Conservation (phyloP, 169 alveolate genomes). For the Cystoisospora suis region DNA sequence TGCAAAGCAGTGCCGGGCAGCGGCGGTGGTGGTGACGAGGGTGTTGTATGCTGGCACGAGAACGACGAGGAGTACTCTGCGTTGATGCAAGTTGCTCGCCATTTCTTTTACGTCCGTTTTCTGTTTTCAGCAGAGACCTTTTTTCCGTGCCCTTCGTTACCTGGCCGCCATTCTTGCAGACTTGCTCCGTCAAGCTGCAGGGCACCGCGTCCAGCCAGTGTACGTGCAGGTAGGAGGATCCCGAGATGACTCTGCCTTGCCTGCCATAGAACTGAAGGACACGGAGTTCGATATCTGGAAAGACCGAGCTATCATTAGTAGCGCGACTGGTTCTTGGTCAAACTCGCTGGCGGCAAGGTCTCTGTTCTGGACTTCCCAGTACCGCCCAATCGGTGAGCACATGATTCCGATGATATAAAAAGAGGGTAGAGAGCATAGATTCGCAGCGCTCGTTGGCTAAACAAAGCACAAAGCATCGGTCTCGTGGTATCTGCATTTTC, state of each 20-base stretch:
- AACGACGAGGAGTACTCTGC: too few species aligned
- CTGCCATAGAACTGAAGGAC: background rate
- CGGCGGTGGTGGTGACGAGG: too few species aligned
- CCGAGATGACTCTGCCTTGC: background rate
- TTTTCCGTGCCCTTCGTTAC: slow-evolving; percentile 7
- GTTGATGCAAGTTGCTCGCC: too few species aligned
- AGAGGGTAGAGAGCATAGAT: too few species aligned
- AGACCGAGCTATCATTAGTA: background rate
- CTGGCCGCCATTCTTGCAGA: slow-evolving; percentile 9
- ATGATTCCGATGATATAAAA: too few species aligned
- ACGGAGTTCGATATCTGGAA: background rate
- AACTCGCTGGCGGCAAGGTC: slow-evolving; percentile 12
- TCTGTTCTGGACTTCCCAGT: background rate
- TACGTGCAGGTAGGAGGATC: background rate
- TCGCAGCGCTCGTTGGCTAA: too few species aligned
- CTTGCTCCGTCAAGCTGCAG: background rate
- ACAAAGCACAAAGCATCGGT: too few species aligned
- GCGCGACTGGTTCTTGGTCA: background rate
- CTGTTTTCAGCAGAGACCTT: background rate
- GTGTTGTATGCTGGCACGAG: too few species aligned
- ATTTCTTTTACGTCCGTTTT: background rate
- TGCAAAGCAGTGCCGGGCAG: too few species aligned
- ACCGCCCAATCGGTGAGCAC: background rate
- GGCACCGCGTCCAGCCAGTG: background rate
- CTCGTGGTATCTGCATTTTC: too few species aligned